These are phyloP conservation scores for Cryptococcus maquisensis DNA, from an alignment of 1,284 basidiomycete species.

Conservation along the genomic window DNA sequence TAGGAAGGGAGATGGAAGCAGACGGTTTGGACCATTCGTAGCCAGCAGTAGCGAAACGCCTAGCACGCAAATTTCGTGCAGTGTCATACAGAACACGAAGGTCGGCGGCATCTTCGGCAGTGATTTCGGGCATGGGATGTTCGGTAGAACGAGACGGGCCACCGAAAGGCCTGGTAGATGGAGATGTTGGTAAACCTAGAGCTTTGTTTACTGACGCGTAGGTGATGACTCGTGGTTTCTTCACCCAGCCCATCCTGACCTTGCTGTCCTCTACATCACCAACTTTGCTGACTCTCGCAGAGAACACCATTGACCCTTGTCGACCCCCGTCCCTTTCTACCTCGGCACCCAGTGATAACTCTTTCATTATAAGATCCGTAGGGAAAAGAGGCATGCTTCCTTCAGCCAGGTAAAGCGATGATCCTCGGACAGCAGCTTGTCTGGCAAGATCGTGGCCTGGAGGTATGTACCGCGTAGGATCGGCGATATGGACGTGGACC, in stretches of 20 bases:
- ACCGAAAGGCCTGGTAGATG: slow-evolving; percentile 28
- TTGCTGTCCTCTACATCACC: slow-evolving; percentile 69
- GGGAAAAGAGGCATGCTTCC: slow-evolving; percentile 69
- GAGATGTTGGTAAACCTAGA: slow-evolving; percentile 49
- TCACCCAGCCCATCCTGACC: slow-evolving; percentile 67
- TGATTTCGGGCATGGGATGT: neutral
- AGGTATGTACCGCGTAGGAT: slow-evolving; percentile 78
- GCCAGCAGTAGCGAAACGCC: slow-evolving; percentile 29
- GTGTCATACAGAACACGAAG: slow-evolving; percentile 50
- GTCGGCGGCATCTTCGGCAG: slow-evolving; percentile 37
- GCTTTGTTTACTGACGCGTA: slow-evolving; percentile 67
- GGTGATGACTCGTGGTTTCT: slow-evolving; percentile 62
- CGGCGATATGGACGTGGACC: slow-evolving; percentile 91
- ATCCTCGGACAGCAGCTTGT: slow-evolving; percentile 55
- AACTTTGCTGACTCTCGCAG: slow-evolving; percentile 60
- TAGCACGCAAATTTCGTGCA: slow-evolving; percentile 29
- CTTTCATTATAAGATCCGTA: slow-evolving; percentile 46
- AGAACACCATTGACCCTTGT: slow-evolving; percentile 71
- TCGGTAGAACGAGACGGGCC: slow-evolving; percentile 3
- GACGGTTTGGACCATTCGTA: slow-evolving; percentile 26
- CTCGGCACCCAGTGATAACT: slow-evolving; percentile 59
- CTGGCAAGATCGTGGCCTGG: slow-evolving; percentile 61
- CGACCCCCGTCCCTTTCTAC: slow-evolving; percentile 16
- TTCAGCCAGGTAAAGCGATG: slow-evolving; percentile 64
- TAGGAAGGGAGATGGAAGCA: slow-evolving; percentile 13